These are phyloP conservation scores for Monascus purpureus DNA, from an alignment of 495 filamentous ascomycete genomes.

Conservation along the genomic window DNA sequence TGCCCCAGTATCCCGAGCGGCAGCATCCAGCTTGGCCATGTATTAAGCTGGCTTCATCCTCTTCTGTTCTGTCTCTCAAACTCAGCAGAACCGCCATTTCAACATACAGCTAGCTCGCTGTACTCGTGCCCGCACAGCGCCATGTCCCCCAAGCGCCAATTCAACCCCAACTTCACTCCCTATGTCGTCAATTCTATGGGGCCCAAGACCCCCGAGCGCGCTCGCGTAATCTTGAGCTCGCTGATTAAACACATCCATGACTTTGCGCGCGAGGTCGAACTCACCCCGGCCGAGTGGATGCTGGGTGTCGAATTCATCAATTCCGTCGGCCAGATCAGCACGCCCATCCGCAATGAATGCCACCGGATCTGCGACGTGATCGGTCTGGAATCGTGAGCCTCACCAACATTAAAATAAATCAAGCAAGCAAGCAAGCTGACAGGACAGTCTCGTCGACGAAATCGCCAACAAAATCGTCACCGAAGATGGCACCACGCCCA, in stretches of 20 bases:
- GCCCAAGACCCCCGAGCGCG: conserved; percentile 53
- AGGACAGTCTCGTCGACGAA: conserved; percentile 59
- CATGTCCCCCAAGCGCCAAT: conserved; percentile 27
- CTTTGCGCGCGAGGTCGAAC: conserved; percentile 69
- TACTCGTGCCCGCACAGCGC: conserved; percentile 5
- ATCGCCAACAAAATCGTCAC: conserved; percentile 71
- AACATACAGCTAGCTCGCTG: no score
- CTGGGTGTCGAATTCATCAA: conserved; percentile 51
- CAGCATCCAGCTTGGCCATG: no score
- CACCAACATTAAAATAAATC: conserved; percentile 1
- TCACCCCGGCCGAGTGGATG: conserved; percentile 72
- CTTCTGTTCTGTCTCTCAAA: no score
- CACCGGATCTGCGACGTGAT: conserved; percentile 69
- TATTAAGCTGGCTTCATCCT: no score
- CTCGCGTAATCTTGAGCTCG: conserved; percentile 47
- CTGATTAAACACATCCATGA: conserved; percentile 70
- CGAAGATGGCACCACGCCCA: conserved; percentile 54
- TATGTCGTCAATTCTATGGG: conserved; percentile 63
- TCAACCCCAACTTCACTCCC: conserved; percentile 66
- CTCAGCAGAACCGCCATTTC: no score
- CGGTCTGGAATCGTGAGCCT: conserved; percentile 69
- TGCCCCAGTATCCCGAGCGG: no score
- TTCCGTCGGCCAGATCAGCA: conserved; percentile 39
- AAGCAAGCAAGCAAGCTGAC: neutral
- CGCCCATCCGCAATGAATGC: conserved; percentile 54